These are phyloP conservation scores for Pseudocercospora macadamiae DNA, from an alignment of 2,329 filamentous ascomycete genomes.

Conservation along the genomic window DNA sequence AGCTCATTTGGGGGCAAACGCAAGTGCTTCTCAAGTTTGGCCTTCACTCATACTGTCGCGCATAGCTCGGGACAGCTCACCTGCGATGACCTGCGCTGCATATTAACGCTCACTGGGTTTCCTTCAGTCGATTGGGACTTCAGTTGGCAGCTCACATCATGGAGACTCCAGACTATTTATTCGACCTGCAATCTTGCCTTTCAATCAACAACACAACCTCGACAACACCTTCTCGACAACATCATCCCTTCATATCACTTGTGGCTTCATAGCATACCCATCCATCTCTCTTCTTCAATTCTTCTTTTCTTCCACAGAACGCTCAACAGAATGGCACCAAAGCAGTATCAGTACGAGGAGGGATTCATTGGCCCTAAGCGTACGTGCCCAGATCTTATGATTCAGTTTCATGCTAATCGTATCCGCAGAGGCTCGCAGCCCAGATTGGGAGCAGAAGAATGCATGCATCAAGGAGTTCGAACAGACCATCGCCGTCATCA, in stretches of 20 bases:
- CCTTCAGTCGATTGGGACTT: no score
- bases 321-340: not conserved
- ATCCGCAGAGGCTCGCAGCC: constrained; percentile 5
- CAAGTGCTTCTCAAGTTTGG: no score
- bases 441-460: constrained; percentile 6
- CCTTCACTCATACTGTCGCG: no score
- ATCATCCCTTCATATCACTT: not conserved
- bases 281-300: not conserved
- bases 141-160: no score
- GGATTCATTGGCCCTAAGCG: not conserved
- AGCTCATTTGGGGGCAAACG: no score
- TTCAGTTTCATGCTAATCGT: no score
- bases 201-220: not conserved
- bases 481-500: not conserved
- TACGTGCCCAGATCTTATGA: no score
- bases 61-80: no score
- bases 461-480: not conserved
- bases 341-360: not conserved
- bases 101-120: no score
- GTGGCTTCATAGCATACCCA: not conserved
- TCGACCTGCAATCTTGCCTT: no score
- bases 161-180: no score
- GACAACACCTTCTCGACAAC: not conserved
- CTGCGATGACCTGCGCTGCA: no score
- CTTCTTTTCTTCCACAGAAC: not conserved